Conservation (phyloP, 2,329 filamentous ascomycete species). For the Penicillium paneum region DNA sequence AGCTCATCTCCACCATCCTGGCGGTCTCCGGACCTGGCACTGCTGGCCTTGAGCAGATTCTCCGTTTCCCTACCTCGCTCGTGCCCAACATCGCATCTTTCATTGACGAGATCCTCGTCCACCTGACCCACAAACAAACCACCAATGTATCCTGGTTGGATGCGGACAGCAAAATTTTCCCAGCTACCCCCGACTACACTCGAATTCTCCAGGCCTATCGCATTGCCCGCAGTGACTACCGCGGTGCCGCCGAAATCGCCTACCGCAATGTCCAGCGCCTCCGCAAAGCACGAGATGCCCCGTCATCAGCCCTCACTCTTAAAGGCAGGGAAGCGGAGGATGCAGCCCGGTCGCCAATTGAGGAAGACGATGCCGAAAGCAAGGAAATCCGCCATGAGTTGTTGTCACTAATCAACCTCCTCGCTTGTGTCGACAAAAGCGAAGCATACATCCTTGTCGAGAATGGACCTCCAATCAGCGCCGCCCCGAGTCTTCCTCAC, state of each 20-base stretch:
- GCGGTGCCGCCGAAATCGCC: constrained; percentile 64
- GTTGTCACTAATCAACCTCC: constrained; percentile 85
- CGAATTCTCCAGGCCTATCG: constrained; percentile 91
- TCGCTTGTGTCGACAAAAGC: constrained; percentile 77
- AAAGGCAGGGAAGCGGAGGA: constrained; percentile 37
- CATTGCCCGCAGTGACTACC: constrained; percentile 78
- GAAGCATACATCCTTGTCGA: constrained; percentile 71
- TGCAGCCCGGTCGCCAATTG: constrained; percentile 26
- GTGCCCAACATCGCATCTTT: constrained; percentile 67
- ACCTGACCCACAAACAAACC: constrained; percentile 66
- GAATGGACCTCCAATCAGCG: constrained; percentile 31
- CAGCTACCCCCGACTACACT: constrained; percentile 66
- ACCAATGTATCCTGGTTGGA: constrained; percentile 53
- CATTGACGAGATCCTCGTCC: constrained; percentile 73
- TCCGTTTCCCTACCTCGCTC: constrained; percentile 66
- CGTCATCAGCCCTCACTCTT: constrained; percentile 35
- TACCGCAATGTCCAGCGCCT: constrained; percentile 56
- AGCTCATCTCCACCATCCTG: constrained; percentile 55
- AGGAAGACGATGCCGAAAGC: constrained; percentile 48
- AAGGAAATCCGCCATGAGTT: constrained; percentile 65
- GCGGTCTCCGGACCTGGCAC: constrained; percentile 39
- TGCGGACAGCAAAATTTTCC: constrained; percentile 35
- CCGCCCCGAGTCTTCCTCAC: constrained; percentile 26
- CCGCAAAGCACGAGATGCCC: constrained; percentile 35
- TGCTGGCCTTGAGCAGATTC: constrained; percentile 56